These are phyloP conservation scores for Silene noctiflora DNA, from an alignment of 179 eudicot species.

Conservation along the genomic window DNA sequence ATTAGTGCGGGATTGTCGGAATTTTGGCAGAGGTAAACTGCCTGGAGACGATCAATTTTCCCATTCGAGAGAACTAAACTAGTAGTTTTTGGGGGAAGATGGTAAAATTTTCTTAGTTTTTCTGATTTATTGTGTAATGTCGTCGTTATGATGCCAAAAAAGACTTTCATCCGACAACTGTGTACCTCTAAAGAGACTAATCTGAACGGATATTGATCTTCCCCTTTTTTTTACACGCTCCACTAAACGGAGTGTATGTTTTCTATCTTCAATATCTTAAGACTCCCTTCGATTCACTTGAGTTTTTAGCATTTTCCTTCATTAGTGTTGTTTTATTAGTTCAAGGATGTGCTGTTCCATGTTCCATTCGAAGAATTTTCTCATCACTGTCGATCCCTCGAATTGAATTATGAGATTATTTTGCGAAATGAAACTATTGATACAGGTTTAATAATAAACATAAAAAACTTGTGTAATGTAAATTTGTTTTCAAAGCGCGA, in stretches of 20 bases:
- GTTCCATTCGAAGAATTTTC: no score
- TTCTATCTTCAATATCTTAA: no score
- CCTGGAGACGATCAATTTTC: conserved; percentile 4
- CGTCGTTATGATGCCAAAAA: neutral
- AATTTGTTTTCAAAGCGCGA: no score
- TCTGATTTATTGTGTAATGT: conserved; percentile 17
- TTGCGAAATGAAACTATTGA: no score
- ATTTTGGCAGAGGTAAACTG: conserved; percentile 24
- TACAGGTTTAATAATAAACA: no score
- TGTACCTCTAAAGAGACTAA: neutral
- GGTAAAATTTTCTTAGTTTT: conserved; percentile 7
- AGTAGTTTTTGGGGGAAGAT: neutral
- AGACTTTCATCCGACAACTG: neutral
- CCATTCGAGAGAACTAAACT: neutral
- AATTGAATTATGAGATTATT: no score
- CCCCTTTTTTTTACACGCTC: neutral
- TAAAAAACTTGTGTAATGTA: no score
- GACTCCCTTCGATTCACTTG: no score
- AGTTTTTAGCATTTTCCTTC: no score
- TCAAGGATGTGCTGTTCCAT: no score
- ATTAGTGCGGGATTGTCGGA: conserved; percentile 27
- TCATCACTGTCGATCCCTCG: no score
- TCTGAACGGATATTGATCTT: conserved; percentile 6
- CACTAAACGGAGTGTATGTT: neutral
- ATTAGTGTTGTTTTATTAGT: no score